These are phyloP conservation scores for Sequoia sempervirens DNA, from an alignment of 75 land plant genomes.

Conservation along the genomic window DNA sequence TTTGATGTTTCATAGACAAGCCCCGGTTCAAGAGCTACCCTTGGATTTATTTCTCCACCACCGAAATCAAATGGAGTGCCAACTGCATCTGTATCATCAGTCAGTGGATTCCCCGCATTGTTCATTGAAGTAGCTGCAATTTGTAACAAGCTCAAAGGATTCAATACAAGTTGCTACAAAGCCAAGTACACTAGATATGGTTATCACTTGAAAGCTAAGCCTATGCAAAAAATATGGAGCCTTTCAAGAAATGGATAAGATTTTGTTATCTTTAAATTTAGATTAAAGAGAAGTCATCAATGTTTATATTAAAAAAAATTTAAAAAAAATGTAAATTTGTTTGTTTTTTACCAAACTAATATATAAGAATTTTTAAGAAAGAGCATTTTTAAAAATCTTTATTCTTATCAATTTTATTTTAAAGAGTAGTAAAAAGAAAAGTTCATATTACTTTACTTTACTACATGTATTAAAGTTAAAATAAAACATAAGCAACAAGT, in stretches of 20 bases:
- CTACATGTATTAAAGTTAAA: too few species aligned
- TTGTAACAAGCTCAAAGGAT: background rate
- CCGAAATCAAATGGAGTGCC: slow-evolving; percentile 70
- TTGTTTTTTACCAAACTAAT: too few species aligned
- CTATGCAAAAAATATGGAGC: background rate
- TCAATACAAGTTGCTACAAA: background rate
- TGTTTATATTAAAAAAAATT: too few species aligned
- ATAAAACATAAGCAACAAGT: too few species aligned
- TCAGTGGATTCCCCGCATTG: slow-evolving; percentile 34
- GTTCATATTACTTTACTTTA: too few species aligned
- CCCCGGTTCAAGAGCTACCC: slow-evolving; percentile 52
- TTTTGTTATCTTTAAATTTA: background rate
- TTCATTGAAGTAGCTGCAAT: slow-evolving; percentile 46
- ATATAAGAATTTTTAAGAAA: too few species aligned
- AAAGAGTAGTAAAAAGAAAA: too few species aligned
- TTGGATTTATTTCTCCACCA: slow-evolving; percentile 56
- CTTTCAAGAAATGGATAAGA: background rate
- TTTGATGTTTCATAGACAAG: slow-evolving; percentile 50
- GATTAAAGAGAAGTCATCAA: background rate
- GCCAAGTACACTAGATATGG: background rate
- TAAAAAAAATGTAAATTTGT: too few species aligned
- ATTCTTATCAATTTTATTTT: too few species aligned
- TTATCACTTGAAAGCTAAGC: too few species aligned
- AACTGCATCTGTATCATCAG: slow-evolving; percentile 17
- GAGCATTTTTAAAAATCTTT: too few species aligned